Conservation (phyloP, 176 grass and related monocot genomes). For the Oryza meyeriana region DNA sequence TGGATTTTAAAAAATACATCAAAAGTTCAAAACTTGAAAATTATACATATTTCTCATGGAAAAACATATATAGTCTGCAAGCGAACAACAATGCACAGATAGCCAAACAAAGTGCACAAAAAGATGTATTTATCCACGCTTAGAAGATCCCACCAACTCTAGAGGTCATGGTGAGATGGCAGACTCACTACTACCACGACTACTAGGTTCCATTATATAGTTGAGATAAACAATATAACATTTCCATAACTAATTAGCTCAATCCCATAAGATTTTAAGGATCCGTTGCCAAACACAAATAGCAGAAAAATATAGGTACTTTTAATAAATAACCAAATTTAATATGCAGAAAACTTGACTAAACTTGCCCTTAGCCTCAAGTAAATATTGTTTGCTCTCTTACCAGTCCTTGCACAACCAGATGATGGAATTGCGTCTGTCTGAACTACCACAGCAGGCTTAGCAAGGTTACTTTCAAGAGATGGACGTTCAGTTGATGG, state of each 20-base stretch:
- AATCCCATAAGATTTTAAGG: constrained; percentile 7
- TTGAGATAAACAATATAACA: constrained; percentile 19
- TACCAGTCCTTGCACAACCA: constrained; percentile 98
- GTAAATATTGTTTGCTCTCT: constrained; percentile 18
- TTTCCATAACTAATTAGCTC: constrained; percentile 15
- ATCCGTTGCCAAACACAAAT: constrained; percentile 10
- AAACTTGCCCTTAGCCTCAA: constrained; percentile 1
- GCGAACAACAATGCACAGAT: not conserved
- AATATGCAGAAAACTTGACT: not conserved
- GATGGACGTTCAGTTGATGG: constrained; percentile 75
- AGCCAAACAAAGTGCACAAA: too few relatives aligned
- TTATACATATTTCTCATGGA: not conserved
- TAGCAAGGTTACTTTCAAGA: constrained; percentile 41
- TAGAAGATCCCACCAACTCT: too few relatives aligned
- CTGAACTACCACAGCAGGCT: constrained; percentile 38
- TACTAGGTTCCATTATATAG: not conserved
- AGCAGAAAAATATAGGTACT: constrained; percentile 15
- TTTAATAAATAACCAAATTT: constrained; percentile 23
- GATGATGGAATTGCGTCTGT: constrained; percentile 52
- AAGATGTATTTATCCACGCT: too few relatives aligned
- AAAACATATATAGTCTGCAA: not conserved
- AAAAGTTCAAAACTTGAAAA: not conserved
- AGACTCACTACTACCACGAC: not conserved
- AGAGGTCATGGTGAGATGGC: not conserved
- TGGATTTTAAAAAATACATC: not conserved